Evolutionary conservation across 345 rosid genomes (phyloP), one percentile per base, ranked within the genome.

Genomic region (Murraya paniculata): DNA sequence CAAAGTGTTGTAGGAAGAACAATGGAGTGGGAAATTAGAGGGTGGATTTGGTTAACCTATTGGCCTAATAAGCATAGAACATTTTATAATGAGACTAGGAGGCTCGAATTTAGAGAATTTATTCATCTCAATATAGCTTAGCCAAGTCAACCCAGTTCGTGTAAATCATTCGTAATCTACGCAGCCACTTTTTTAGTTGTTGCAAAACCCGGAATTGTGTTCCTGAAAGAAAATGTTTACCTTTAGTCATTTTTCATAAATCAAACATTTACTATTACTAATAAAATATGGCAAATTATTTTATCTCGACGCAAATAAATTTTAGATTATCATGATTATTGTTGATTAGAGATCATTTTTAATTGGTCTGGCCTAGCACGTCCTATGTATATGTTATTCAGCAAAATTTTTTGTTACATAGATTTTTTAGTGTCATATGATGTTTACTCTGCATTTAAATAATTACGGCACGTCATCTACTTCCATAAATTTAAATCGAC

Each of bases 31-130:
- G 99, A 95, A 50, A 81, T 95, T 16, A 90, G 83, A 79, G 95
- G 99, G 30, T 84, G 94, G 82, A 94, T 95, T 85, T 93, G 96
- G 92, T 65, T 93, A 74, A 95, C 97, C 33, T 95, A 95, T 84
- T 93, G 95, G 99, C 99, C 98, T 58, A 92, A 95, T 45, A 95
- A 89, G 81, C 85, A 90, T 56, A 89, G 85, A 77, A 88, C 97
- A 11, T 88, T 87, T 64, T 87, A 93, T 57, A 87, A 74, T 66
- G 99, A 93, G 74, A 93, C 99, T 45, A 81, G 94, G 85, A 93
- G 86, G 82, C 58, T 91, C 62, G 94, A 95, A 72, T 93, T 95
- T 57, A 86, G 81, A 77, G 99, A 95, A 81, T 85, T 76, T 35
- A 82, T 93, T 68, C 77, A 85, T 62, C 87, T 95, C 36, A 79